These are phyloP conservation scores for Magnusiomyces fungicola DNA, from an alignment of 1,139 yeast genomes.

Conservation along the genomic window DNA sequence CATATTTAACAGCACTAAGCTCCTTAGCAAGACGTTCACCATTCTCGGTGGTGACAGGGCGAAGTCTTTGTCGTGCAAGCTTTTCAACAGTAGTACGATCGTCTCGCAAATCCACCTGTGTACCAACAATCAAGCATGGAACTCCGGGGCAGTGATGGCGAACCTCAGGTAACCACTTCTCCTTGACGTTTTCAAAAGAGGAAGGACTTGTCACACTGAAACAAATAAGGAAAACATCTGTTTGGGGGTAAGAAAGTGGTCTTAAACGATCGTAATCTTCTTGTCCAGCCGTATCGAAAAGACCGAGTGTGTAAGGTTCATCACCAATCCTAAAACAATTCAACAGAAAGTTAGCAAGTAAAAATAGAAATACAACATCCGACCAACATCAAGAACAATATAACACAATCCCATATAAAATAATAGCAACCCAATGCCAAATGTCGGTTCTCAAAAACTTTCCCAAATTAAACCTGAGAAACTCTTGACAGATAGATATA, in stretches of 20 bases:
- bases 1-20: conserved; percentile 59
- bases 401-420: too few relatives aligned
- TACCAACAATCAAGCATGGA: conserved; percentile 73
- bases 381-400: background rate
- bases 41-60: conserved; percentile 56
- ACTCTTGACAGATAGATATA: too few relatives aligned
- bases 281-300: conserved; percentile 99
- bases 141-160: conserved; percentile 80
- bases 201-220: conserved; percentile 80
- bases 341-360: background rate
- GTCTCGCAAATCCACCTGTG: conserved; percentile 78
- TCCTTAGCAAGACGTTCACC: conserved; percentile 65
- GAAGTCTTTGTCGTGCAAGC: conserved; percentile 52
- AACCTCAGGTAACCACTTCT: conserved; percentile 82
- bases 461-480: too few relatives aligned
- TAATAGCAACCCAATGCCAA: too few relatives aligned
- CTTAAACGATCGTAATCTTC: conserved; percentile 87
- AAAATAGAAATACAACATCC: background rate
- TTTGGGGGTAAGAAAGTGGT: conserved; percentile 88
- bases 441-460: too few relatives aligned
- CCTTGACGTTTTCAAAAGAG: conserved; percentile 64
- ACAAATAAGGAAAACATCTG: conserved; percentile 82
- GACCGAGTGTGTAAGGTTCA: conserved; percentile 89
- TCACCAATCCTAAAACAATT: conserved; percentile 65
- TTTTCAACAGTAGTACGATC: conserved; percentile 71